A percentile compares a stretch with the other conserved stretches of the same genome.
phyloP scores from a whole-genome alignment of 176 grass and related monocot species.

The Cenchrus fungigraminus region DNA sequence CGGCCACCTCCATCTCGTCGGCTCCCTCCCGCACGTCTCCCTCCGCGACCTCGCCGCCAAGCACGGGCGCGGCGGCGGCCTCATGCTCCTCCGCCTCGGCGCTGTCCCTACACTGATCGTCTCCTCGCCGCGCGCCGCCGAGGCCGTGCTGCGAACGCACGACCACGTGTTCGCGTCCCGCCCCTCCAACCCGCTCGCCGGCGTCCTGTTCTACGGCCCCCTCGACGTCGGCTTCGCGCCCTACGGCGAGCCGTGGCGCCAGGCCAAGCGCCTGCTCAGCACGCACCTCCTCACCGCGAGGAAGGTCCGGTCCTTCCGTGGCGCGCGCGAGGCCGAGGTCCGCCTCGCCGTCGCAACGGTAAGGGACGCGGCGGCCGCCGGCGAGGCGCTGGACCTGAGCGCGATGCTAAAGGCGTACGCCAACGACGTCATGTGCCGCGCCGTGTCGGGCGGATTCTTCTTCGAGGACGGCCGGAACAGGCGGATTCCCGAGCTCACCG shows the following conservation, averaged over 20 bases:
- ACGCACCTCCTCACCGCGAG: slow-evolving; percentile 30
- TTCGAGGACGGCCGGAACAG: slow-evolving; percentile 6
- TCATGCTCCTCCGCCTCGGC: slow-evolving; percentile 50
- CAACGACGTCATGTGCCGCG: slow-evolving; percentile 45
- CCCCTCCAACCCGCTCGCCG: slow-evolving; percentile 25
- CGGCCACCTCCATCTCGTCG: slow-evolving; percentile 44
- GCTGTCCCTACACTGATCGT: slow-evolving; percentile 29
- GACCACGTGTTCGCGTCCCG: slow-evolving; percentile 52
- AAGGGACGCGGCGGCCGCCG: background rate
- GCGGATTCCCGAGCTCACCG: slow-evolving; percentile 39
- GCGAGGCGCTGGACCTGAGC: slow-evolving; percentile 34
- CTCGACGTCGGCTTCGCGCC: slow-evolving; percentile 35
- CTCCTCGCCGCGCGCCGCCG: slow-evolving; percentile 38
- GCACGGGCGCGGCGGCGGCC: background rate
- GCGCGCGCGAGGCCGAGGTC: background rate
- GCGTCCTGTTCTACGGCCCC: slow-evolving; percentile 20
- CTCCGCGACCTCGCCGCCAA: slow-evolving; percentile 18
- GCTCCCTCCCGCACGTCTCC: slow-evolving; percentile 38
- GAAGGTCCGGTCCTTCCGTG: slow-evolving; percentile 16
- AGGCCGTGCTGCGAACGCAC: slow-evolving; percentile 39
- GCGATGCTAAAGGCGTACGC: slow-evolving; percentile 36
- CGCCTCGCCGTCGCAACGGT: background rate
- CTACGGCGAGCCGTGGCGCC: slow-evolving; percentile 43
- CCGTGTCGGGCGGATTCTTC: slow-evolving; percentile 15
- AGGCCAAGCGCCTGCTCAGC: slow-evolving; percentile 23